These are phyloP conservation scores for Bacidia rubella DNA, from an alignment of 495 filamentous ascomycete species.

Conservation along the genomic window DNA sequence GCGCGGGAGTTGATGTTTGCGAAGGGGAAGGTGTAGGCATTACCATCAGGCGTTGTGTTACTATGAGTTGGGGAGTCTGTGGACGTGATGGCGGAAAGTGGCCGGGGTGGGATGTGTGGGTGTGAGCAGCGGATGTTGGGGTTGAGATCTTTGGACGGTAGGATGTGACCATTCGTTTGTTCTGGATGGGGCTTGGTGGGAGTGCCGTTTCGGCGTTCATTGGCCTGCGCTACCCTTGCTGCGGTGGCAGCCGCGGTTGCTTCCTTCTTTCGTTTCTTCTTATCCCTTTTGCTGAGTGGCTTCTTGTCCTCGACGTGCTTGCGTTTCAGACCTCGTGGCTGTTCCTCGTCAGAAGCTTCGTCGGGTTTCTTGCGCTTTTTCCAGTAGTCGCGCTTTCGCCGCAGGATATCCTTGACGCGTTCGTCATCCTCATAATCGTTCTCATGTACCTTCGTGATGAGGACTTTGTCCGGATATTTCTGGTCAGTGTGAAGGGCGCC, in stretches of 20 bases:
- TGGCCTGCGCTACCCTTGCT: not conserved
- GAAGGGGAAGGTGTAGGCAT: slow-evolving; percentile 46
- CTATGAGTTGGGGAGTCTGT: slow-evolving; percentile 24
- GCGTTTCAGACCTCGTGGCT: slow-evolving; percentile 12
- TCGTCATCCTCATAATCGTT: slow-evolving; percentile 32
- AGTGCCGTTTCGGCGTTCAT: not conserved
- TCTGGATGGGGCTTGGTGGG: not conserved
- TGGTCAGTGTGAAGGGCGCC: slow-evolving; percentile 56
- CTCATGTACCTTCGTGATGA: slow-evolving; percentile 35
- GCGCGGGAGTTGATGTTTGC: slow-evolving; percentile 57
- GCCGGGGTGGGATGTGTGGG: slow-evolving; percentile 19
- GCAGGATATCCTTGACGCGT: slow-evolving; percentile 45
- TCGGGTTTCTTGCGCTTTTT: slow-evolving; percentile 32
- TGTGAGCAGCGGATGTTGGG: slow-evolving; percentile 23
- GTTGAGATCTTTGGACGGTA: slow-evolving; percentile 4
- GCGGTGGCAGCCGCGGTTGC: slow-evolving; percentile 16
- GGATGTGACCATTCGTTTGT: slow-evolving; percentile 9
- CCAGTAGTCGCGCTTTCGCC: slow-evolving; percentile 49
- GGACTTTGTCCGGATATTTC: slow-evolving; percentile 34
- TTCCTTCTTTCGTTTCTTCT: slow-evolving; percentile 25
- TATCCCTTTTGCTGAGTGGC: slow-evolving; percentile 20
- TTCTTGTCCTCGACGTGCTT: slow-evolving; percentile 22
- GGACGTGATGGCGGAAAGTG: slow-evolving; percentile 31
- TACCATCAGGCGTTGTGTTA: slow-evolving; percentile 30
- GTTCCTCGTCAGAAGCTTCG: slow-evolving; percentile 8